phyloP scores from a whole-genome alignment of 2,329 filamentous ascomycete species.

The Tolypocladium album region DNA sequence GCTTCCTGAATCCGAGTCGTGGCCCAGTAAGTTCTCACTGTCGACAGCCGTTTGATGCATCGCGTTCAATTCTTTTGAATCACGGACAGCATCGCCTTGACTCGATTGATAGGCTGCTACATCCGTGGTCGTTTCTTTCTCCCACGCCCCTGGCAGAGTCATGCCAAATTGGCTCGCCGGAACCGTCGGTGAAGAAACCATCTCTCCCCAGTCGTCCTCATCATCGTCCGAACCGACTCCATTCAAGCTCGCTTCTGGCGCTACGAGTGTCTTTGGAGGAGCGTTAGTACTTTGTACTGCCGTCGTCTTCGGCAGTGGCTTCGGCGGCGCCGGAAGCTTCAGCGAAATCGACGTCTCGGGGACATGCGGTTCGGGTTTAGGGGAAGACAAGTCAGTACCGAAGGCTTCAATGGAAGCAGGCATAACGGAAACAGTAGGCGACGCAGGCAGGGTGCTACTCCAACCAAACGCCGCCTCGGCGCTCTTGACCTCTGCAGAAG shows the following conservation, averaged over 20 bases:
- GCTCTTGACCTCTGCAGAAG: neutral
- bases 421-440: conserved; percentile 1
- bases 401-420: neutral
- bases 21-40: neutral
- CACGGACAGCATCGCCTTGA: neutral
- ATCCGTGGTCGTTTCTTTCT: neutral
- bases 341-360: neutral
- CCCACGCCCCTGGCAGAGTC: neutral
- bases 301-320: neutral
- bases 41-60: neutral
- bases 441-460: conserved; percentile 4
- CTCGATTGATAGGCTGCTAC: neutral
- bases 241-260: neutral
- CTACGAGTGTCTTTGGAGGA: neutral
- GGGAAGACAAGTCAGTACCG: too few species aligned
- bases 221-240: conserved; percentile 24
- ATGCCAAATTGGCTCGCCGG: neutral
- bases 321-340: neutral
- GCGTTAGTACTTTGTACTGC: neutral
- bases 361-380: too few species aligned
- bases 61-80: neutral
- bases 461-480: conserved; percentile 17
- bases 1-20: neutral
- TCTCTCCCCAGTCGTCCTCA: conserved; percentile 52
- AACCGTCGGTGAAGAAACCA: conserved; percentile 31